phyloP scores from a whole-genome alignment of 805 yeast genomes.

The Wickerhamiella dianesei region DNA sequence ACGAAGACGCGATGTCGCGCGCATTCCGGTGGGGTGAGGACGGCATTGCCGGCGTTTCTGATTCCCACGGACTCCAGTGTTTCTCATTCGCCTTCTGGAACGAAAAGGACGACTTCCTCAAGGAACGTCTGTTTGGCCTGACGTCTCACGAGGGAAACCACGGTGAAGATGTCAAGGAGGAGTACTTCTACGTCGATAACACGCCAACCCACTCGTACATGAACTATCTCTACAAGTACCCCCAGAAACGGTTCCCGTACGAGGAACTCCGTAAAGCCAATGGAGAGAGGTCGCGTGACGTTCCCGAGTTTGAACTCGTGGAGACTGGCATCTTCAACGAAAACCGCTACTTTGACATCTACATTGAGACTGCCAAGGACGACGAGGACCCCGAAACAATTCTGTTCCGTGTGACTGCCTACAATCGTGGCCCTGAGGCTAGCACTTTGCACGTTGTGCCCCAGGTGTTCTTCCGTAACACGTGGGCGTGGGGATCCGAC shows the following conservation, averaged over 20 bases:
- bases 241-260: conserved; percentile 77
- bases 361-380: conserved; percentile 80
- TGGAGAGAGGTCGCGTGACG: conserved; percentile 48
- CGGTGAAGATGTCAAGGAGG: conserved; percentile 79
- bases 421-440: conserved; percentile 64
- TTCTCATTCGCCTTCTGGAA: conserved; percentile 84
- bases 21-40: conserved; percentile 94
- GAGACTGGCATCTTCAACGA: conserved; percentile 58
- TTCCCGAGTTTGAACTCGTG: conserved; percentile 66
- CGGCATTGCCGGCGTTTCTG: conserved; percentile 82
- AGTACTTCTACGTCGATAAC: conserved; percentile 64
- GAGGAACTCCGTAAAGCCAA: conserved; percentile 56
- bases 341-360: conserved; percentile 71
- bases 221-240: conserved; percentile 84
- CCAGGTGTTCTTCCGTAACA: conserved; percentile 70
- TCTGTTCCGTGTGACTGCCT: conserved; percentile 73
- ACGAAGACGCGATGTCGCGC: conserved; percentile 68
- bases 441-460: conserved; percentile 87
- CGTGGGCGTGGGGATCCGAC: conserved; percentile 78
- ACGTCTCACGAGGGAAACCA: conserved; percentile 92
- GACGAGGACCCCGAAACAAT: conserved; percentile 69
- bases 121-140: conserved; percentile 76
- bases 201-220: conserved; percentile 88
- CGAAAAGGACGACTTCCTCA: conserved; percentile 69
- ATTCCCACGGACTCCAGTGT: conserved; percentile 64